Conservation (phyloP, 768 basidiomycete genomes). For the Pseudohyphozyma bogoriensis region DNA sequence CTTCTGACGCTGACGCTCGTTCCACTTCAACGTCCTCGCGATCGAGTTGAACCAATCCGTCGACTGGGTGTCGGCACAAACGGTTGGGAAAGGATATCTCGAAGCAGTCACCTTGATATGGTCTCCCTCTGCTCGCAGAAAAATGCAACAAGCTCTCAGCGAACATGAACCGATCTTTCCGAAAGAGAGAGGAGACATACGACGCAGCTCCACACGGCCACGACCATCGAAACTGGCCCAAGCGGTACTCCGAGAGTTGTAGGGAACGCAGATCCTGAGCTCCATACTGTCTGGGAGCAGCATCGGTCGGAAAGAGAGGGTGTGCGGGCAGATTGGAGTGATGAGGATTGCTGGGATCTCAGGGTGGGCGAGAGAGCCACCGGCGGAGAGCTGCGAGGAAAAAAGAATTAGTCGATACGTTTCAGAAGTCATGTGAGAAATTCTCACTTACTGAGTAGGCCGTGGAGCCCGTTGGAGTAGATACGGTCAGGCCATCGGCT, state of each 20-base stretch:
- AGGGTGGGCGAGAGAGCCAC: conserved; percentile 93
- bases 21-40: conserved; percentile 94
- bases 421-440: not conserved
- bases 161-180: not conserved
- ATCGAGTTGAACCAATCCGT: conserved; percentile 99
- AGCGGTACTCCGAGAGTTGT: conserved; percentile 93
- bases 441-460: conserved; percentile 79
- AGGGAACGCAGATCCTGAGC: conserved; percentile 94
- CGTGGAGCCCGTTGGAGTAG: conserved; percentile 94
- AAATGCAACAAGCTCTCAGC: not conserved
- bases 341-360: conserved; percentile 94
- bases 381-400: conserved; percentile 66
- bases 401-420: too few species aligned
- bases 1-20: conserved; percentile 95
- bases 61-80: conserved; percentile 93
- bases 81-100: conserved; percentile 95
- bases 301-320: conserved; percentile 97
- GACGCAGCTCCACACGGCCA: conserved; percentile 88
- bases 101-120: conserved; percentile 98
- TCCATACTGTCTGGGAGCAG: conserved; percentile 97
- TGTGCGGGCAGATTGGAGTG: conserved; percentile 96
- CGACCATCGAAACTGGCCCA: conserved; percentile 99
- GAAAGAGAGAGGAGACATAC: conserved; percentile 46
- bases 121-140: conserved; percentile 73
- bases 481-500: conserved; percentile 88